phyloP scores from a whole-genome alignment of 2,329 filamentous ascomycete species.

The Monilinia polystroma region DNA sequence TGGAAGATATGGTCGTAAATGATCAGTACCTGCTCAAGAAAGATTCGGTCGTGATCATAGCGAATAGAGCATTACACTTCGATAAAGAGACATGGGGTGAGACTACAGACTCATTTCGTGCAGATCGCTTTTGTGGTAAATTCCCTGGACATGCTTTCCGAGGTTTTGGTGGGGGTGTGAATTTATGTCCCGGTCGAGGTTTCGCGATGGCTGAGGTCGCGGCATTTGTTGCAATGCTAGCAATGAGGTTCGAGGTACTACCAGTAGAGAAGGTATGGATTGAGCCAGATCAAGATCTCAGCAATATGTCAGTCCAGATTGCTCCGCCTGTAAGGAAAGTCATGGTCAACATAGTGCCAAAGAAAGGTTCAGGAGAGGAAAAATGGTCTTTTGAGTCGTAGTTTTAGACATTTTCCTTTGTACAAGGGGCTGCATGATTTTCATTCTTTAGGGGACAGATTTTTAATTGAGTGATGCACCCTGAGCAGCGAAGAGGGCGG shows the following conservation, averaged over 20 bases:
- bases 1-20: conserved; percentile 7
- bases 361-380: not conserved
- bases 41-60: conserved; percentile 3
- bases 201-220: conserved; percentile 18
- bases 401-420: not conserved
- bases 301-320: conserved; percentile 1
- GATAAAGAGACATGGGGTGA: conserved; percentile 1
- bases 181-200: conserved; percentile 4
- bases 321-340: conserved; percentile 1
- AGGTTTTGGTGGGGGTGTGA: conserved; percentile 15
- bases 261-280: not conserved
- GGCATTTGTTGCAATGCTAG: conserved; percentile 5
- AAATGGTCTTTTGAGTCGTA: conserved; percentile 11
- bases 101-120: not conserved
- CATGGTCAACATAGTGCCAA: not conserved
- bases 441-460: not conserved
- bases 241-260: conserved; percentile 1
- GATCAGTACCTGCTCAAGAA: conserved; percentile 17
- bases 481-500: too few species aligned
- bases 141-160: conserved; percentile 4
- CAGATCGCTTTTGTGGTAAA: not conserved
- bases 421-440: not conserved
- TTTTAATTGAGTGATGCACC: not conserved
- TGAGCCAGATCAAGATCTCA: conserved; percentile 4
- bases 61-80: conserved; percentile 2